A percentile compares a stretch with the other conserved stretches of the same genome.
phyloP scores from a whole-genome alignment of 108 stramenopile genomes.

The Aureococcus anophagefferens region DNA sequence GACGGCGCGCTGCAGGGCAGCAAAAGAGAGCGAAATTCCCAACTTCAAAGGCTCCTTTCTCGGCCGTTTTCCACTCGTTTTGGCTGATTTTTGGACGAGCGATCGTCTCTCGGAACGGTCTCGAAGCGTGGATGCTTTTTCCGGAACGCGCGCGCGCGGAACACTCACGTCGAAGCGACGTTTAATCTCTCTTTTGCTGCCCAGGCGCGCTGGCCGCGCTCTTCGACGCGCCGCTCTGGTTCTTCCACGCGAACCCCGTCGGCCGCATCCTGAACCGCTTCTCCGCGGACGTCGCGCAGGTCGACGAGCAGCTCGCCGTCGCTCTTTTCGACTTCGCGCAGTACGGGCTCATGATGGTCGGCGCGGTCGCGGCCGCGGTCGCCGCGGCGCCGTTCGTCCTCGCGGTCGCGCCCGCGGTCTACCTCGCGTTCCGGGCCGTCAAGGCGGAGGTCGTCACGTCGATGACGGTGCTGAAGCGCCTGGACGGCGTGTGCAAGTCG shows the following conservation, averaged over 20 bases:
- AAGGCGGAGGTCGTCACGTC: conserved; percentile 10
- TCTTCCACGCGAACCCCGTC: not conserved
- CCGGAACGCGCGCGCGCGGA: too few species aligned
- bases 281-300: conserved; percentile 15
- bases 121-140: too few species aligned
- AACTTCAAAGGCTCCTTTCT: too few species aligned
- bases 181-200: too few species aligned
- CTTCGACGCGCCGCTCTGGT: not conserved
- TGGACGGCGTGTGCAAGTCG: conserved; percentile 20
- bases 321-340: conserved; percentile 24
- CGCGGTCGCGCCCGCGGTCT: too few species aligned
- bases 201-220: not conserved
- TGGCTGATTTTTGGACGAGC: too few species aligned
- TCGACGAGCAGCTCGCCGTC: conserved; percentile 29
- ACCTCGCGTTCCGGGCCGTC: too few species aligned
- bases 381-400: not conserved
- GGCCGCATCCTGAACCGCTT: conserved; percentile 33
- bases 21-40: too few species aligned
- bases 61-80: too few species aligned
- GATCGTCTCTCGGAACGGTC: too few species aligned
- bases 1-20: too few species aligned
- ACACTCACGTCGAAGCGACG: too few species aligned
- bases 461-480: conserved; percentile 16
- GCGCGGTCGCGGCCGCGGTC: not conserved
- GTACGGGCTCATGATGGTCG: conserved; percentile 22